These are phyloP conservation scores for Hebeloma cylindrosporum DNA, from an alignment of 768 basidiomycete species.

Conservation along the genomic window DNA sequence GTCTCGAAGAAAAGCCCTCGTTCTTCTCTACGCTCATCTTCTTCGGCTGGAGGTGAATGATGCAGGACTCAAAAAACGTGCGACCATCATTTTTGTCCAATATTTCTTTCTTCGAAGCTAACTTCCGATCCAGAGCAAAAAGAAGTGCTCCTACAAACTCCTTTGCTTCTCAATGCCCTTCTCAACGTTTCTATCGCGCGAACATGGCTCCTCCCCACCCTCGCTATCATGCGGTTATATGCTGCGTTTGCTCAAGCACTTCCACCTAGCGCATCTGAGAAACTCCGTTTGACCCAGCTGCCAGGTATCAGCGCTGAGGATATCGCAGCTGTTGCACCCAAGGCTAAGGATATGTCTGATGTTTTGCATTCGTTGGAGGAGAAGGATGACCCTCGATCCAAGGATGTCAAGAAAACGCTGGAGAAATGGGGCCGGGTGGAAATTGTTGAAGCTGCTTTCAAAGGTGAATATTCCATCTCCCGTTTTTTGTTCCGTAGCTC, in stretches of 20 bases:
- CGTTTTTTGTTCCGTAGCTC: constrained; percentile 2
- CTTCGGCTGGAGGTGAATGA: constrained; percentile 62
- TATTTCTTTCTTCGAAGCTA: constrained; percentile 4
- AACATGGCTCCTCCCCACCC: constrained; percentile 83
- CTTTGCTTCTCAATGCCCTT: constrained; percentile 73
- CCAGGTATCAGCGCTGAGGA: constrained; percentile 67
- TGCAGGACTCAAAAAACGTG: constrained; percentile 62
- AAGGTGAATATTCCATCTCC: constrained; percentile 51
- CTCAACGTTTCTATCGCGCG: constrained; percentile 82
- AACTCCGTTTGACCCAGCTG: constrained; percentile 65
- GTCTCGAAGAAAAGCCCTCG: constrained; percentile 54
- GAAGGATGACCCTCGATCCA: constrained; percentile 47
- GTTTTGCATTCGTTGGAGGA: constrained; percentile 51
- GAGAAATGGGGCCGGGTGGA: constrained; percentile 75
- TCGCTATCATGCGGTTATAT: constrained; percentile 80
- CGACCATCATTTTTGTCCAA: constrained; percentile 24
- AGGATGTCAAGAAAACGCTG: constrained; percentile 62
- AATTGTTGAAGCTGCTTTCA: constrained; percentile 80
- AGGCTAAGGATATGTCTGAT: constrained; percentile 43
- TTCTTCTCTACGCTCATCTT: constrained; percentile 84
- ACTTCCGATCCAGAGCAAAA: constrained; percentile 60
- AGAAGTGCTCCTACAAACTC: constrained; percentile 67
- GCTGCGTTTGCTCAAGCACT: constrained; percentile 84
- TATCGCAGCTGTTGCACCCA: constrained; percentile 33
- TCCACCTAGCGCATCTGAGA: constrained; percentile 50